These are phyloP conservation scores for Gentiana dahurica DNA, from an alignment of 257 asterid genomes.

Conservation along the genomic window DNA sequence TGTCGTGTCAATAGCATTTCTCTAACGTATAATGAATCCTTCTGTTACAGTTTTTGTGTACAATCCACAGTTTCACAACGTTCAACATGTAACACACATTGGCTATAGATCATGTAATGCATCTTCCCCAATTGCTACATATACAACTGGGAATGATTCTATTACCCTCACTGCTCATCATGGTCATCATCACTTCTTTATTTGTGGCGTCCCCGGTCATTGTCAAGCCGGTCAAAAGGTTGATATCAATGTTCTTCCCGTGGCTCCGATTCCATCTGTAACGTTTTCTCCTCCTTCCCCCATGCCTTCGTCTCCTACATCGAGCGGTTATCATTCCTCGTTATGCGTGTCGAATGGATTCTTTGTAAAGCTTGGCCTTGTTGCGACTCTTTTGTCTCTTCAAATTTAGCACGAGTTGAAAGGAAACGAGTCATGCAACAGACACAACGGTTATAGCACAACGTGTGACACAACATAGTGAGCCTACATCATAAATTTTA, in stretches of 20 bases:
- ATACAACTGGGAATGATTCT: constrained; percentile 76
- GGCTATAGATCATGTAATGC: constrained; percentile 56
- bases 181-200: constrained; percentile 49
- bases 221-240: constrained; percentile 81
- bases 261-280: constrained; percentile 34
- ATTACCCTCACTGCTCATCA: constrained; percentile 43
- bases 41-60: constrained; percentile 44
- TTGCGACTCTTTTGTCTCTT: constrained; percentile 6
- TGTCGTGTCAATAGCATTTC: too few species aligned
- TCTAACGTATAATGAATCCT: not conserved
- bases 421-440: too few species aligned
- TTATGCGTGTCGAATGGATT: constrained; percentile 3
- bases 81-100: constrained; percentile 64
- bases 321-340: constrained; percentile 25
- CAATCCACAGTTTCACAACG: constrained; percentile 78
- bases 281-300: constrained; percentile 24
- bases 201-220: constrained; percentile 80
- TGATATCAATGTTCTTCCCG: constrained; percentile 48
- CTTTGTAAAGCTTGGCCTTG: constrained; percentile 11
- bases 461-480: too few species aligned
- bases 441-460: too few species aligned
- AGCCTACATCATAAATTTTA: too few species aligned
- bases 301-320: constrained; percentile 36
- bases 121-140: constrained; percentile 61
- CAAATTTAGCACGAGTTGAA: too few species aligned